These are phyloP conservation scores for Fusarium sp. DNA, from an alignment of 2,329 filamentous ascomycete species.

Conservation along the genomic window DNA sequence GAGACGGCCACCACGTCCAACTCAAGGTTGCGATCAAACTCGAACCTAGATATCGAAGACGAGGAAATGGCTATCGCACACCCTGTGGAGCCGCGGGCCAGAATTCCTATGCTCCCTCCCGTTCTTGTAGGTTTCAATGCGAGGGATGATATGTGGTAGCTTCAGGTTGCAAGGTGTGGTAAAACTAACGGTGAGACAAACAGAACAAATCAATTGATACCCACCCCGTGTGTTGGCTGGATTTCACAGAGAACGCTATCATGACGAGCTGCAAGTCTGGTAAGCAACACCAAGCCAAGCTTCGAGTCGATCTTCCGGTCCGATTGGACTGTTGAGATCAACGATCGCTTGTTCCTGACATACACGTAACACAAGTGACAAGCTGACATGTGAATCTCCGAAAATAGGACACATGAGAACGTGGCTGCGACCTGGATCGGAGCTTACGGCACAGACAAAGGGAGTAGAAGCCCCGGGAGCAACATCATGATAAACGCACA, in stretches of 20 bases:
- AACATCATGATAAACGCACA: slow-evolving; percentile 23
- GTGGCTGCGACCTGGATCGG: slow-evolving; percentile 70
- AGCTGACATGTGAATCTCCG: slow-evolving; percentile 31
- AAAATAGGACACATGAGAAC: slow-evolving; percentile 75
- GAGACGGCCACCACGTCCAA: slow-evolving; percentile 70
- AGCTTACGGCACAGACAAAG: slow-evolving; percentile 39
- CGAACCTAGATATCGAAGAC: slow-evolving; percentile 65
- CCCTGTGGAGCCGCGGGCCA: slow-evolving; percentile 83
- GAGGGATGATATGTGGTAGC: background rate
- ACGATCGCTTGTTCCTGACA: slow-evolving; percentile 1
- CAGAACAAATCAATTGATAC: slow-evolving; percentile 84
- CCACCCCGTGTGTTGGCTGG: slow-evolving; percentile 88
- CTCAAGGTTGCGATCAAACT: slow-evolving; percentile 74
- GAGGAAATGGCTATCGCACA: slow-evolving; percentile 74
- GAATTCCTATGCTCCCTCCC: slow-evolving; percentile 86
- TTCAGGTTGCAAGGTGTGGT: background rate
- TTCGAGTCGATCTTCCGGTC: slow-evolving; percentile 3
- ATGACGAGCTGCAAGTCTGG: slow-evolving; percentile 92
- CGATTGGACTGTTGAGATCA: slow-evolving; percentile 5
- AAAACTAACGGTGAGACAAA: slow-evolving; percentile 25
- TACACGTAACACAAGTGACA: background rate
- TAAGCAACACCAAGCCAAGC: slow-evolving; percentile 56
- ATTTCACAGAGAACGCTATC: slow-evolving; percentile 93
- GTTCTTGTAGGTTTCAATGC: slow-evolving; percentile 73
- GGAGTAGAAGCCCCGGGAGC: slow-evolving; percentile 31